Evolutionary conservation across 192 early-diverging fungal species (phyloP).

Genomic region (Coemansia sp.): DNA sequence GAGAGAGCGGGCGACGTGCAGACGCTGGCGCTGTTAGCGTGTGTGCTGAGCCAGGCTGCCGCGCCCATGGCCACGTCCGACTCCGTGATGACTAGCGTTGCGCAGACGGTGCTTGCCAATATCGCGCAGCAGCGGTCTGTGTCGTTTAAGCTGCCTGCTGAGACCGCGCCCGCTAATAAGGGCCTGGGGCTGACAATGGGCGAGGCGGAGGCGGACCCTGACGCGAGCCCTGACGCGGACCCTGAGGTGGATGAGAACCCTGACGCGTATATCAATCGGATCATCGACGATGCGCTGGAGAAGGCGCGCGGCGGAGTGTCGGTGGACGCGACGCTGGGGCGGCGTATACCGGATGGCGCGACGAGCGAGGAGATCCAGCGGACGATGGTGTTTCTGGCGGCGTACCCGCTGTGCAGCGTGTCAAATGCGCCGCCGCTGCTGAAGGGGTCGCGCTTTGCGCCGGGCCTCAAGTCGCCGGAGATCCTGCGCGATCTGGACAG

Average conservation of each 20-base stretch:
- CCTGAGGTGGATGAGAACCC: neutral
- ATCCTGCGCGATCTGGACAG: constrained; percentile 29
- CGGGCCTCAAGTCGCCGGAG: constrained; percentile 12
- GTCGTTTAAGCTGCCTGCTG: neutral
- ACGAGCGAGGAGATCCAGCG: neutral
- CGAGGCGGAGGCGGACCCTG: neutral
- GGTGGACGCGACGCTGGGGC: neutral
- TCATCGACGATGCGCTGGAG: neutral
- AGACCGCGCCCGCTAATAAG: neutral
- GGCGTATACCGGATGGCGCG: neutral
- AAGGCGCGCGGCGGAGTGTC: neutral
- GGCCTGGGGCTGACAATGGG: neutral
- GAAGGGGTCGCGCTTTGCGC: neutral
- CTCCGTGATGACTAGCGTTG: neutral
- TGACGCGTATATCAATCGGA: neutral
- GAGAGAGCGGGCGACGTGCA: constrained; percentile 48
- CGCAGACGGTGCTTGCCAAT: neutral
- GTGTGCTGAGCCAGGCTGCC: constrained; percentile 27
- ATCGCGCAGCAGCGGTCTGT: neutral
- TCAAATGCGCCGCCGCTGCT: neutral
- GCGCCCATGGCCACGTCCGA: neutral
- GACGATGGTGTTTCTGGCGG: neutral
- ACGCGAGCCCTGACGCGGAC: neutral
- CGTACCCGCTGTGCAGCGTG: neutral
- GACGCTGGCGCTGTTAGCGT: constrained; percentile 49